Conservation (phyloP, 1,139 yeast species). For the Pneumocystis carinii region DNA sequence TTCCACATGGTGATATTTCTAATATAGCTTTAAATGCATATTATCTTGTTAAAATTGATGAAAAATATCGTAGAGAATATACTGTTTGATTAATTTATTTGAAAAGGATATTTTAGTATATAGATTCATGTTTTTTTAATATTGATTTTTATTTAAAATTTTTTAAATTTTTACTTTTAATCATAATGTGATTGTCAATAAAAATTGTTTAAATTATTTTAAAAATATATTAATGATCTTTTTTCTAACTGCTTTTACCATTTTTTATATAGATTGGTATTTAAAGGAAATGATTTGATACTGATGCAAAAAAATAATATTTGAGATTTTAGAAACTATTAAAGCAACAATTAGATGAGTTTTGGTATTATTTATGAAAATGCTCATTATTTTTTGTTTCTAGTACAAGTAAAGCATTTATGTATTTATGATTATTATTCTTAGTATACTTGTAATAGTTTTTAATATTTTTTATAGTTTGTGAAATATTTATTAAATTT, state of each 20-base stretch:
- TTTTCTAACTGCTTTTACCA: background rate
- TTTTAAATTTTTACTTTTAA: background rate
- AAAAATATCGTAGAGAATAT: constrained; percentile 73
- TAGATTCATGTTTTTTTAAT: background rate
- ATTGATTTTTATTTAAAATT: background rate
- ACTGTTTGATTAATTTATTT: constrained; percentile 16
- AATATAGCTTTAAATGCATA: constrained; percentile 60
- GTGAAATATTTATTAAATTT: background rate
- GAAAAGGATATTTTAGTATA: background rate
- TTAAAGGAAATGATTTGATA: background rate
- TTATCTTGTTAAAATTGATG: constrained; percentile 74
- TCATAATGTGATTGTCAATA: background rate
- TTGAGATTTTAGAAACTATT: background rate
- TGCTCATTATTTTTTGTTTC: background rate
- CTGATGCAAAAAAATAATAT: background rate
- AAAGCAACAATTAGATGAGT: background rate
- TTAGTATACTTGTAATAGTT: background rate
- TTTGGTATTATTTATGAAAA: background rate
- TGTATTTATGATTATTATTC: background rate
- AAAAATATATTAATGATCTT: background rate
- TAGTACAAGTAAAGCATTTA: background rate
- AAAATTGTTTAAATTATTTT: background rate
- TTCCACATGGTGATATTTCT: constrained; percentile 68
- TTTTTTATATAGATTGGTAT: background rate
- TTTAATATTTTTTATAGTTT: background rate